phyloP scores from a whole-genome alignment of 768 basidiomycete species.

The Rhizopogon vinicolor region DNA sequence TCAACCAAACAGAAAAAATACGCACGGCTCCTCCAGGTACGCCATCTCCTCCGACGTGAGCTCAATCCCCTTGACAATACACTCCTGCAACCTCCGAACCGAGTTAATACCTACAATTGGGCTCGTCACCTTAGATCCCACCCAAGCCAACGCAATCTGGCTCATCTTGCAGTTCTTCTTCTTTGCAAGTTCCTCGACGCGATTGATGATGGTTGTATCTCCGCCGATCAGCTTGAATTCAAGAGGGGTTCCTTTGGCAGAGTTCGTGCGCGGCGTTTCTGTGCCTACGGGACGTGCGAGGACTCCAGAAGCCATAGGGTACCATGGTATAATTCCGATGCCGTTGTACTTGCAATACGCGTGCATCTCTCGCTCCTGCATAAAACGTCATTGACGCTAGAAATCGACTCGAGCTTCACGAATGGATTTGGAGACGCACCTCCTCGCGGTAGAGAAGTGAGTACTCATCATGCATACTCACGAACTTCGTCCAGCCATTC shows the following conservation, averaged over 20 bases:
- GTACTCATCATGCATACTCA: constrained; percentile 54
- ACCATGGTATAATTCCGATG: constrained; percentile 50
- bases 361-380: constrained; percentile 42
- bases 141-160: constrained; percentile 42
- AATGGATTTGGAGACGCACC: no score
- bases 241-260: constrained; percentile 14
- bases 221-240: constrained; percentile 24
- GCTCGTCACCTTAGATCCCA: constrained; percentile 33
- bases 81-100: constrained; percentile 23
- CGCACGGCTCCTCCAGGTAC: constrained; percentile 27
- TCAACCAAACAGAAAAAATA: not conserved
- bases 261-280: constrained; percentile 15
- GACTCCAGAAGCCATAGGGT: constrained; percentile 35
- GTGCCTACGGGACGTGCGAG: constrained; percentile 33
- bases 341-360: constrained; percentile 43
- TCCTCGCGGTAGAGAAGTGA: constrained; percentile 42
- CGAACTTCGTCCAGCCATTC: constrained; percentile 48
- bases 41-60: constrained; percentile 24
- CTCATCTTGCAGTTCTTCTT: constrained; percentile 37
- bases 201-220: constrained; percentile 31
- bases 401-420: no score
- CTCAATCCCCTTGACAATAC: constrained; percentile 18
- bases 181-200: constrained; percentile 37
- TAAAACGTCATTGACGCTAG: no score
- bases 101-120: constrained; percentile 41